These are phyloP conservation scores for Platanus orientalis DNA, from an alignment of 164 flowering plant species.

Conservation along the genomic window DNA sequence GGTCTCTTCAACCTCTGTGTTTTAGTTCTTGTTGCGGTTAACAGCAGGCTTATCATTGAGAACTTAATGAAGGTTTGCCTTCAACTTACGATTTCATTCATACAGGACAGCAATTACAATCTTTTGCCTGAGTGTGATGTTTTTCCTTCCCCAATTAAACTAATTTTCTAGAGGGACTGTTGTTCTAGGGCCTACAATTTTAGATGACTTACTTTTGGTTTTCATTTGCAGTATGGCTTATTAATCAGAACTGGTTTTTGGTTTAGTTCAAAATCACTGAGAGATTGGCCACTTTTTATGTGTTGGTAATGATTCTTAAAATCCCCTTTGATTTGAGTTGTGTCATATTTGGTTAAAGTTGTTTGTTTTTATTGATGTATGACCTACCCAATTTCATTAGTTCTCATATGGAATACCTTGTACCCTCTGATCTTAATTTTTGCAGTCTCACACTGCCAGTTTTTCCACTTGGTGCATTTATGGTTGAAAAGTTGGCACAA, in stretches of 20 bases:
- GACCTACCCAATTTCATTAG: too few relatives aligned
- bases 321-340: background rate
- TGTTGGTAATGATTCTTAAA: constrained; percentile 60
- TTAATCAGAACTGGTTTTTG: constrained; percentile 83
- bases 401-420: constrained; percentile 4
- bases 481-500: constrained; percentile 69
- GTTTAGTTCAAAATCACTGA: constrained; percentile 77
- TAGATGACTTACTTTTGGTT: constrained; percentile 11
- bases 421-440: constrained; percentile 3
- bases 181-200: background rate
- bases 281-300: constrained; percentile 97
- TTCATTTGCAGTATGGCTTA: constrained; percentile 78
- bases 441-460: constrained; percentile 74
- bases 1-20: constrained; percentile 93
- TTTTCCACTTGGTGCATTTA: constrained; percentile 70
- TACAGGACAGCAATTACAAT: background rate
- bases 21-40: constrained; percentile 91
- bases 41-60: constrained; percentile 92
- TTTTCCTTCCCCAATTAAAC: background rate
- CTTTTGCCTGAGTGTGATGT: background rate
- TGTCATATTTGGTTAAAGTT: background rate
- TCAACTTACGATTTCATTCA: background rate
- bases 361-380: background rate
- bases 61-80: constrained; percentile 89
- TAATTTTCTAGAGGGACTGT: background rate